A percentile compares a stretch with the other conserved stretches of the same genome.
phyloP scores from a whole-genome alignment of 1,139 yeast genomes.

The Yamadazyma sp. region DNA sequence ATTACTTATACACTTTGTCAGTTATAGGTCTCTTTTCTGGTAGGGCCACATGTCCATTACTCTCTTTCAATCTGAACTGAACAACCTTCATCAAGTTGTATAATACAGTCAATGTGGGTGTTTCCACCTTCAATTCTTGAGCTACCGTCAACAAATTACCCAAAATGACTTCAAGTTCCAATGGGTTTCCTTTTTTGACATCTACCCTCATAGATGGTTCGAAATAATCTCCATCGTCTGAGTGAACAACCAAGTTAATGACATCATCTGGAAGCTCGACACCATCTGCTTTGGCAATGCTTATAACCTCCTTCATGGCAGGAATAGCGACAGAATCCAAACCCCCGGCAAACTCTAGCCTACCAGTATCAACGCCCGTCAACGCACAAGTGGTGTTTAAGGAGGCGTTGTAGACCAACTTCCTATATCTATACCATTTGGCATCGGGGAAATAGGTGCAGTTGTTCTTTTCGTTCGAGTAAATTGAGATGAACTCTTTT shows the following conservation, averaged over 20 bases:
- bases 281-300: constrained; percentile 15
- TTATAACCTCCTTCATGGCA: constrained; percentile 23
- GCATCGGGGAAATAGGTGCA: constrained; percentile 46
- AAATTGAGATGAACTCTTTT: constrained; percentile 47
- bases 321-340: constrained; percentile 16
- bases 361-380: constrained; percentile 31
- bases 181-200: constrained; percentile 26
- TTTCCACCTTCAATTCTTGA: constrained; percentile 14
- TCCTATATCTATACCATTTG: constrained; percentile 61
- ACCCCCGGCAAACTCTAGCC: constrained; percentile 18
- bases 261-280: constrained; percentile 17
- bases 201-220: constrained; percentile 40
- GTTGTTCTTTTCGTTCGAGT: constrained; percentile 37
- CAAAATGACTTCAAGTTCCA: constrained; percentile 32
- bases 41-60: constrained; percentile 10
- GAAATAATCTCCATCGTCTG: constrained; percentile 59
- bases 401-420: constrained; percentile 36
- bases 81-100: constrained; percentile 38
- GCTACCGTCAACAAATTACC: constrained; percentile 21
- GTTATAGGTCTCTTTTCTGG: constrained; percentile 13
- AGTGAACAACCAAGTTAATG: constrained; percentile 29
- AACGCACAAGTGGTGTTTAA: constrained; percentile 35
- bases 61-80: constrained; percentile 24
- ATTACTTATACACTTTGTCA: constrained; percentile 9
- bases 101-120: constrained; percentile 26